Conservation (phyloP, 768 basidiomycete species). For the Suillus fuscotomentosus region DNA sequence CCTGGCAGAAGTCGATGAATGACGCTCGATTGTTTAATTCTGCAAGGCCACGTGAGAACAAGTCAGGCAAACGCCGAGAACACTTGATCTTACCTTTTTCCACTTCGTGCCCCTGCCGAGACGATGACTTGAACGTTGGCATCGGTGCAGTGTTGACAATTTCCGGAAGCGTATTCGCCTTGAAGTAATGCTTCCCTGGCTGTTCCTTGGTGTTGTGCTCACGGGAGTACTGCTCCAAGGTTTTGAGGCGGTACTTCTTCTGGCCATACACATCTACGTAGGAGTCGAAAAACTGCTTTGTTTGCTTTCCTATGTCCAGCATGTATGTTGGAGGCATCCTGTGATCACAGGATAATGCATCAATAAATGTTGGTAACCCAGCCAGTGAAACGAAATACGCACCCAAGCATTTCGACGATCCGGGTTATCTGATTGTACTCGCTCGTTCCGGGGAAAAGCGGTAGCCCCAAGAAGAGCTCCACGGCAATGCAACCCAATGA, state of each 20-base stretch:
- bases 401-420: constrained; percentile 99
- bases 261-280: constrained; percentile 72
- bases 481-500: constrained; percentile 98
- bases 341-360: constrained; percentile 4
- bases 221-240: constrained; percentile 90
- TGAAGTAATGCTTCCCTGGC: constrained; percentile 99
- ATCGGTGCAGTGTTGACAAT: constrained; percentile 97
- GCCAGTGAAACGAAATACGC: constrained; percentile 29
- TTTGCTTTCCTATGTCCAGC: constrained; percentile 96
- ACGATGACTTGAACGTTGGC: constrained; percentile 74
- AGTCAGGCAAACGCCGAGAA: constrained; percentile 7
- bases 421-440: constrained; percentile 98
- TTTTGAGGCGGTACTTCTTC: constrained; percentile 86
- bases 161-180: constrained; percentile 88
- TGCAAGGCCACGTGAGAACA: not conserved
- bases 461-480: constrained; percentile 94
- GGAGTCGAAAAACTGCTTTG: constrained; percentile 88
- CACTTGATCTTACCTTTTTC: constrained; percentile 70
- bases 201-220: constrained; percentile 97
- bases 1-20: constrained; percentile 97
- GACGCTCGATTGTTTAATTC: constrained; percentile 92
- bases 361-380: not conserved
- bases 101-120: constrained; percentile 72
- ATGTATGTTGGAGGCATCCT: constrained; percentile 91
- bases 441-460: constrained; percentile 97